Evolutionary conservation across 371 early-diverging fungal genomes (phyloP), one percentile per base, ranked within the genome.

Genomic region (Mucor circinelloides): DNA sequence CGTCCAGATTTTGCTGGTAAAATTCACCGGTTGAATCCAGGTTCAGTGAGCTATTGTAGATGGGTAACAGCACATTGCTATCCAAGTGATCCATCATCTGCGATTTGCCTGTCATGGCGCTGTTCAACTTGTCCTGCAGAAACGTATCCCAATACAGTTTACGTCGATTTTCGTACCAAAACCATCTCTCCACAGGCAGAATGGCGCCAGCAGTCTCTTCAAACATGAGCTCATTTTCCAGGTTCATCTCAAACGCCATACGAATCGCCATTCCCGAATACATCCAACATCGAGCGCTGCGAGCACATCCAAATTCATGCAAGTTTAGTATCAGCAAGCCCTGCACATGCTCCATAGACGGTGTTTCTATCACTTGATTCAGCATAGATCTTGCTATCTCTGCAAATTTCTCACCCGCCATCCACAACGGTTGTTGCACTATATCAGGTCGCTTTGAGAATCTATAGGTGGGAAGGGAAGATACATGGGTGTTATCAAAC

Each of bases 201-300:
- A 66, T 36, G 7, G 48, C 36, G 12, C 57, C 62, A 2, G 59
- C 31, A 7, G 48, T 38, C 10, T 75, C 67, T 50, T 79, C 78
- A 7, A 46, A 23, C 36, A 71, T 71, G 10, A 62, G 74, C 54
- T 89, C 88, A 12, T 79, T 81, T 52, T 89, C 78, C 52, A 89
- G 52, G 0, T 79, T 80, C 1, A 88, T 59, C 28, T 89, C 85
- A 17, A 82, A 61, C 2, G 82, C 80, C 81, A 83, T 84, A 12
- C 90, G 78, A 19, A 85, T 77, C 5, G 90, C 88, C 72, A 89
- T 81, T 15, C 89, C 89, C 1, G 76, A 71, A 70, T 85, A 88
- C 83, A 85, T 86, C 89, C 89, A 90, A 9, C 83, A 77, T 27
- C 86, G 70, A 1, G 84, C 77, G 19, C 77, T 82, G 31, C 79